phyloP scores from a whole-genome alignment of 2,329 filamentous ascomycete species.

The Colletotrichum tabaci region DNA sequence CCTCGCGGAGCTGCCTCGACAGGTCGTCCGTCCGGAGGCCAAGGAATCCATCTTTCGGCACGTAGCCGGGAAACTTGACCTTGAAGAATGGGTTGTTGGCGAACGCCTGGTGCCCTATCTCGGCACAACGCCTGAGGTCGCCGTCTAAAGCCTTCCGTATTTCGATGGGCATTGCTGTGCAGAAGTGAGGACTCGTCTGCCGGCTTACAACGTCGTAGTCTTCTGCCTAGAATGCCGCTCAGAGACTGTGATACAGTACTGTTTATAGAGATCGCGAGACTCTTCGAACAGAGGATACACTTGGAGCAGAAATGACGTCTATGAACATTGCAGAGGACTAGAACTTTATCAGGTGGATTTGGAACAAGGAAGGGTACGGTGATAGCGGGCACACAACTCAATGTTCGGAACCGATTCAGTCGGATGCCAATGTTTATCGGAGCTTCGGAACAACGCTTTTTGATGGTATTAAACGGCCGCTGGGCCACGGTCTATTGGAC shows the following conservation, averaged over 20 bases:
- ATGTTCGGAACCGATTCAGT: not conserved
- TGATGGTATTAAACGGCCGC: not conserved
- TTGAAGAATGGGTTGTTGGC: constrained; percentile 1
- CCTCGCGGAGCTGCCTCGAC: constrained; percentile 33
- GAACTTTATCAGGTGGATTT: not conserved
- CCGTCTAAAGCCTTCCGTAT: constrained; percentile 5
- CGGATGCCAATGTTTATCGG: not conserved
- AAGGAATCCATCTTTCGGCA: constrained; percentile 44
- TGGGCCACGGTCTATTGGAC: not conserved
- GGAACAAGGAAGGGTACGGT: too few species aligned
- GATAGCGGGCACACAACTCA: not conserved
- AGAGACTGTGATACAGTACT: too few species aligned
- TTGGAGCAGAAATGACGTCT: not conserved
- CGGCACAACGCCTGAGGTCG: constrained; percentile 6
- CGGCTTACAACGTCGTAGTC: not conserved
- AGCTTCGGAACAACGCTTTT: not conserved
- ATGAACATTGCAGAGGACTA: not conserved
- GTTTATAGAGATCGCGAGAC: not conserved
- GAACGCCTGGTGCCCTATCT: constrained; percentile 20
- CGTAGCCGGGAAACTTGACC: constrained; percentile 50
- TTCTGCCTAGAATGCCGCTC: not conserved
- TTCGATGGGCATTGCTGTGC: constrained; percentile 26
- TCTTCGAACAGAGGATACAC: not conserved
- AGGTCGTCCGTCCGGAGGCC: constrained; percentile 45
- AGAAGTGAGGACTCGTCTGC: not conserved